Evolutionary conservation across 176 grass and related monocot species (phyloP).

Genomic region (Alloteropsis semialata): DNA sequence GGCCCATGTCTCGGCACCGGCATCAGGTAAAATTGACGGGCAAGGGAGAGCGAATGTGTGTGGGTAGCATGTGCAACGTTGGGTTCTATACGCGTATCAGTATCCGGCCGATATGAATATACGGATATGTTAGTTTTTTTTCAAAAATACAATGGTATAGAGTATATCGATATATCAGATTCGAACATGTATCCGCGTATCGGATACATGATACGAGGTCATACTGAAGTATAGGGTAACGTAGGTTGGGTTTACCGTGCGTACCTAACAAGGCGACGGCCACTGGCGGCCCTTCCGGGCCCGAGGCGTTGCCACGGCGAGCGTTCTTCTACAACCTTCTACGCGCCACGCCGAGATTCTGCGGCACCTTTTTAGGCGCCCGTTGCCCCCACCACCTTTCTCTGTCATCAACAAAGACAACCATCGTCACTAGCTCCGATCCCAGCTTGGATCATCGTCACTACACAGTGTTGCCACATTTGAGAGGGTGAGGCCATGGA

Average conservation of each 20-base stretch:
- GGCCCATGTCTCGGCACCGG: too few relatives aligned
- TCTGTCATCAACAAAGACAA: background rate
- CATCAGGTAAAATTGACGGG: background rate
- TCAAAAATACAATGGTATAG: too few relatives aligned
- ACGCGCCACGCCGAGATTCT: background rate
- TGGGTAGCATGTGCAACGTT: background rate
- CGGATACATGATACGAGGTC: too few relatives aligned
- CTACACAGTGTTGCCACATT: background rate
- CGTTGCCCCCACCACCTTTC: background rate
- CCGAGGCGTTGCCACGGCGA: conserved; percentile 3
- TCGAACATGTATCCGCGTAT: too few relatives aligned
- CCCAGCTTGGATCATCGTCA: too few relatives aligned
- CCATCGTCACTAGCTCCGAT: too few relatives aligned
- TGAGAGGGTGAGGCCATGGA: background rate
- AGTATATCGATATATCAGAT: too few relatives aligned
- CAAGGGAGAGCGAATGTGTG: background rate
- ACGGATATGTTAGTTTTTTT: too few relatives aligned
- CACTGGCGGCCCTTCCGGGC: background rate
- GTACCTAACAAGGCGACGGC: background rate
- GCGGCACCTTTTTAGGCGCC: background rate
- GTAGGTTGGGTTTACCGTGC: background rate
- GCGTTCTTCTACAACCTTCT: conserved; percentile 40
- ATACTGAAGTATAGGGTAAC: too few relatives aligned
- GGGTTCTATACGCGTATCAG: too few relatives aligned
- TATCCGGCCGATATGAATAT: too few relatives aligned